Conservation (phyloP, 768 basidiomycete species). For the Phylloporus scabripes region DNA sequence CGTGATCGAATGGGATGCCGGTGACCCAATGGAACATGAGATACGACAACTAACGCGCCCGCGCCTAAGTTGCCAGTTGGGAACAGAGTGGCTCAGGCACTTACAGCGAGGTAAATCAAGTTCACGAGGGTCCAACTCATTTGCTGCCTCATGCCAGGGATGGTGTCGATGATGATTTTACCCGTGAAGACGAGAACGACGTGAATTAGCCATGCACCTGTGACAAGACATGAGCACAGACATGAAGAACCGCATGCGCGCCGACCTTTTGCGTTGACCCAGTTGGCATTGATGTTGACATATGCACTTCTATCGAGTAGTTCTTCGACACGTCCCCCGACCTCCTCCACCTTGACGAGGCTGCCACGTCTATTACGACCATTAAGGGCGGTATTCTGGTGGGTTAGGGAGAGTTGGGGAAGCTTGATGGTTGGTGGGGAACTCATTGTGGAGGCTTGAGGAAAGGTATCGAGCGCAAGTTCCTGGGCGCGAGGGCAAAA, state of each 20-base stretch:
- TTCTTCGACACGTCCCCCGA: slow-evolving; percentile 70
- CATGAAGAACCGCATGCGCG: slow-evolving; percentile 5
- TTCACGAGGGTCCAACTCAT: slow-evolving; percentile 95
- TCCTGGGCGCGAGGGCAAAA: slow-evolving; percentile 2
- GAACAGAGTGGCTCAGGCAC: slow-evolving; percentile 22
- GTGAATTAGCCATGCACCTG: slow-evolving; percentile 98
- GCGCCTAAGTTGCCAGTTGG: slow-evolving; percentile 3
- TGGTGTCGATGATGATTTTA: slow-evolving; percentile 88
- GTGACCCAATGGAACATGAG: slow-evolving; percentile 99
- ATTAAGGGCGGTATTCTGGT: slow-evolving; percentile 30
- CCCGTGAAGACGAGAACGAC: slow-evolving; percentile 85
- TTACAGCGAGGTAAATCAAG: slow-evolving; percentile 81
- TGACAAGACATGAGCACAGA: slow-evolving; percentile 1
- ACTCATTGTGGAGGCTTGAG: slow-evolving; percentile 35
- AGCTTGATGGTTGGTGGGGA: slow-evolving; percentile 52
- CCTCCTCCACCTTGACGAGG: slow-evolving; percentile 80
- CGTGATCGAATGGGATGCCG: slow-evolving; percentile 90
- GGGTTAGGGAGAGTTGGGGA: slow-evolving; percentile 38
- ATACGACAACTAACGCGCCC: slow-evolving; percentile 68
- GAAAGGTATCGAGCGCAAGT: not conserved
- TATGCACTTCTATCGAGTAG: slow-evolving; percentile 75
- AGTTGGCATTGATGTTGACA: slow-evolving; percentile 82
- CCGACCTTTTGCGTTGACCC: slow-evolving; percentile 90
- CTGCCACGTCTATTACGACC: slow-evolving; percentile 61
- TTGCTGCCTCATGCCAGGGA: slow-evolving; percentile 92